Percentiles rank a stretch among this genome's conserved stretches.
Evolutionary conservation across 2,329 filamentous ascomycete genomes (phyloP).

Genomic region (Hyphodiscus sp.): DNA sequence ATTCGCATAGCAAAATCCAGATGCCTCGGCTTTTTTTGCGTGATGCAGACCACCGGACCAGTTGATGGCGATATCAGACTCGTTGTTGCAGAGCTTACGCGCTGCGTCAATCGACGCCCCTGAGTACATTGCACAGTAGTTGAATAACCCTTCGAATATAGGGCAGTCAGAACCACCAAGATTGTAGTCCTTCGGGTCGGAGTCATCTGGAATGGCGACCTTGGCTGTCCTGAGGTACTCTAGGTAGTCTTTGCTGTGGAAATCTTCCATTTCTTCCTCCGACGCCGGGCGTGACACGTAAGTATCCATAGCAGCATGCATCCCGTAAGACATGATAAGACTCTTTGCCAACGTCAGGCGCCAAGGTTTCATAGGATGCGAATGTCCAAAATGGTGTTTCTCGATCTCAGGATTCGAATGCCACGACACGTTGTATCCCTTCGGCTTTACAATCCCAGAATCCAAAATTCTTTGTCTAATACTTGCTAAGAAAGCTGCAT

Average conservation of each 20-base stretch:
- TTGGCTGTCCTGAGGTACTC: conserved; percentile 74
- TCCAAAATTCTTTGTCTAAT: conserved; percentile 33
- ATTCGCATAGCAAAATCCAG: conserved; percentile 98
- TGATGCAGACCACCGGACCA: conserved; percentile 97
- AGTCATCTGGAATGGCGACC: conserved; percentile 60
- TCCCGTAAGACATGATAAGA: conserved; percentile 87
- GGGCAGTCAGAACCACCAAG: conserved; percentile 89
- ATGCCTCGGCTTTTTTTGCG: conserved; percentile 88
- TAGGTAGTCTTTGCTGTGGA: conserved; percentile 85
- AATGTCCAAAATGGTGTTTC: conserved; percentile 92
- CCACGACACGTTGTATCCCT: conserved; percentile 87
- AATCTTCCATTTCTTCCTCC: conserved; percentile 78
- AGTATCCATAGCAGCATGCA: conserved; percentile 95
- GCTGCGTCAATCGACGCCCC: conserved; percentile 89
- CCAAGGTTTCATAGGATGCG: conserved; percentile 99
- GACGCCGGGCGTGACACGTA: conserved; percentile 80
- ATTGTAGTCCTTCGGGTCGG: conserved; percentile 63
- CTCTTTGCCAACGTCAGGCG: conserved; percentile 91
- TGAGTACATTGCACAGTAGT: conserved; percentile 90
- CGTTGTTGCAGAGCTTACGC: conserved; percentile 74
- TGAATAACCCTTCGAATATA: conserved; percentile 90
- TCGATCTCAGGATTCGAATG: conserved; percentile 95
- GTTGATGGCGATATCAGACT: conserved; percentile 93
- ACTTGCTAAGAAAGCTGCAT: conserved; percentile 20
- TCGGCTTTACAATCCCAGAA: conserved; percentile 69